Percentiles rank a stretch among this genome's conserved stretches.
Evolutionary conservation across 140 eudicot genomes (phyloP).

Genomic region (Cichorium intybus): DNA sequence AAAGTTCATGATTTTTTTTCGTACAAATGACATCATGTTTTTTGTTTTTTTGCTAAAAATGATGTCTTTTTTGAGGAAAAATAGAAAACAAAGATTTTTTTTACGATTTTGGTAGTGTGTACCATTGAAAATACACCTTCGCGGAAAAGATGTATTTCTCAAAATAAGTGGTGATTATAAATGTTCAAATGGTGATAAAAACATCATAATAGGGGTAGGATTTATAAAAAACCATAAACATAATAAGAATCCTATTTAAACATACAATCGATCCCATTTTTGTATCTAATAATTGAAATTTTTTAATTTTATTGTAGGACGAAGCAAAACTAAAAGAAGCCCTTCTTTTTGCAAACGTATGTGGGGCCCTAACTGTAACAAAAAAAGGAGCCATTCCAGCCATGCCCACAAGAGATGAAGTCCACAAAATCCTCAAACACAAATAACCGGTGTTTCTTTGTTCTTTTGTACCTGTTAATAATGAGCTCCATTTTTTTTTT

Average conservation of each 20-base stretch:
- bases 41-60: background rate
- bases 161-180: background rate
- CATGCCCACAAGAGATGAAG: conserved; percentile 76
- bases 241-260: background rate
- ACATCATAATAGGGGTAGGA: background rate
- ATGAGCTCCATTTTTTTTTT: background rate
- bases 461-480: conserved; percentile 7
- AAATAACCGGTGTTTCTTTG: background rate
- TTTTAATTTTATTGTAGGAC: conserved; percentile 46
- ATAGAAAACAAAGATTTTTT: background rate
- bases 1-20: background rate
- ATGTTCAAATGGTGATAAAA: background rate
- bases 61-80: background rate
- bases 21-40: background rate
- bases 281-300: background rate
- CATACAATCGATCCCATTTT: background rate
- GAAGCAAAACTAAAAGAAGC: conserved; percentile 74
- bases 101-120: background rate
- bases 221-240: background rate
- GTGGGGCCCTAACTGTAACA: conserved; percentile 85
- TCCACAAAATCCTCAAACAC: conserved; percentile 38
- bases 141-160: no score
- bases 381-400: conserved; percentile 88
- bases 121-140: no score
- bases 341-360: conserved; percentile 78